Base-by-base conservation (phyloP, 1,139 yeast genomes). In the Blastobotrys serpentis region DNA sequence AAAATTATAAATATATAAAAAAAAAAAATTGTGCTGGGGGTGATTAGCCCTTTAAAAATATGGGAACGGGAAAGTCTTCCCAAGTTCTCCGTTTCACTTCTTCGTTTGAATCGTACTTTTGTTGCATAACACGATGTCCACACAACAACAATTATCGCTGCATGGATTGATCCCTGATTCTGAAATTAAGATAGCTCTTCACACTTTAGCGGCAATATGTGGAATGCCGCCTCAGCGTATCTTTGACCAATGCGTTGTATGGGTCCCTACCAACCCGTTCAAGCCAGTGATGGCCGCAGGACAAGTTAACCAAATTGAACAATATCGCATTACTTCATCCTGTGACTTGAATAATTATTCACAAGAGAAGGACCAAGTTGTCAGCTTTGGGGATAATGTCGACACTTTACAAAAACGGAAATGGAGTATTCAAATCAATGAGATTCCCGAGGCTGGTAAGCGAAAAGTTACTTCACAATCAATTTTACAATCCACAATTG, bases 391-490 rank as follows among this genome's bases (percentile, higher is more conserved):
- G 14, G 54, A 51, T 34, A 50, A 52, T 19, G 13, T 21, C 5
- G 53, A 51, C 2, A 37, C 17, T 4, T 44, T 60, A 39, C 43
- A 46, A 25, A 44, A 47, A 21, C 48, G 56, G 17, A 21, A 44
- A 4, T 86, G 95, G 95, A 75, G 83, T 0, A 59, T 88, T 23
- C 85, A 81, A 56, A 74, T 85, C 18, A 73, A 82, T 6, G 97
- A 89, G 67, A 84, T 88, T 13, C 97, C 97, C 0, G 83, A 86
- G 29, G 95, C 95, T 2, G 96, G 96, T 6, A 86, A 77, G 53
- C 78, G 79, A 61, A 77, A 76, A 68, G 83, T 76, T 54, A 76
- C 72, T 43, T 82, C 77, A 7, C 96, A 88, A 62, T 78, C 87
- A 13, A 75, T 86, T 11, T 75, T 82, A 54, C 88, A 84, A 59